Evolutionary conservation across 1,139 yeast genomes (phyloP).

Genomic region (Taiozyma sp.): DNA sequence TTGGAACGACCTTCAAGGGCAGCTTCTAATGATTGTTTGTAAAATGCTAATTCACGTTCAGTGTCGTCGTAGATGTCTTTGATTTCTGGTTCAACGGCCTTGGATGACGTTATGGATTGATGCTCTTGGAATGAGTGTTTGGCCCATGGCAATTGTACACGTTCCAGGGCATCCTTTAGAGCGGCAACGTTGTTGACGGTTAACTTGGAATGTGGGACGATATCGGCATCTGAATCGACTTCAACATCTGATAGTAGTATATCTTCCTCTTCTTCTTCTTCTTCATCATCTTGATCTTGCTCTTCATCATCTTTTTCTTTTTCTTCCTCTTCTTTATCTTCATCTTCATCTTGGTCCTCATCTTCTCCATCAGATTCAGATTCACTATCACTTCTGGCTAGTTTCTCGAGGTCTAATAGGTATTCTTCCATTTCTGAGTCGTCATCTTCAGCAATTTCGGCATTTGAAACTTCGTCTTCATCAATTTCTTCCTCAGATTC

Average conservation of each 20-base stretch:
- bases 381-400: conserved; percentile 49
- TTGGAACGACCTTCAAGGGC: conserved; percentile 66
- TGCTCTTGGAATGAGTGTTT: conserved; percentile 78
- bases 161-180: conserved; percentile 57
- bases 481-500: conserved; percentile 25
- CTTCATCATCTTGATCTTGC: conserved; percentile 35
- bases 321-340: conserved; percentile 39
- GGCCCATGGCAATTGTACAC: conserved; percentile 68
- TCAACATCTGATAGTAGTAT: conserved; percentile 76
- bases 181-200: conserved; percentile 75
- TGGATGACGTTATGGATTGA: conserved; percentile 61
- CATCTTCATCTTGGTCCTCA: conserved; percentile 40
- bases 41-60: conserved; percentile 77
- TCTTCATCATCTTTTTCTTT: conserved; percentile 33
- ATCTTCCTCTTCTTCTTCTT: conserved; percentile 53
- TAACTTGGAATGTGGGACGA: conserved; percentile 83
- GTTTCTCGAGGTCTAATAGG: conserved; percentile 45
- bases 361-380: conserved; percentile 35
- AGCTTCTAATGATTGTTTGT: conserved; percentile 89
- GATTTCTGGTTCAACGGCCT: conserved; percentile 56
- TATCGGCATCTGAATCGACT: conserved; percentile 79
- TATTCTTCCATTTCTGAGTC: conserved; percentile 34
- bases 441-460: conserved; percentile 23
- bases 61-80: conserved; percentile 95
- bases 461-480: conserved; percentile 19